Evolutionary conservation across 2,329 filamentous ascomycete genomes (phyloP), one percentile per base, ranked within the genome.

Genomic region (Hymenoscyphus scutula): DNA sequence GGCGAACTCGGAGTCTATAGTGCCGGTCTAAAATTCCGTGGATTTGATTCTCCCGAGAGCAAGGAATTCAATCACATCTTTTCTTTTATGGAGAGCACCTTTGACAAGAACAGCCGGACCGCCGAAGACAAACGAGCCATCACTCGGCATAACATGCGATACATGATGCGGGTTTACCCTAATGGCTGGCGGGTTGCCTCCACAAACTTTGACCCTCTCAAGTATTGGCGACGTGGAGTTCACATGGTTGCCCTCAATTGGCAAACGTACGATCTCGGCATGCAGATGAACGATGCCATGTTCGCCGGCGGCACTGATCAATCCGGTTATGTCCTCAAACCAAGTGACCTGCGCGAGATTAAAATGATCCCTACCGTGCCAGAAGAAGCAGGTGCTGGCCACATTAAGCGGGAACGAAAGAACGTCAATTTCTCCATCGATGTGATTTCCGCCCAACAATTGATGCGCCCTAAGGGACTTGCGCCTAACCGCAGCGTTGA

Each of bases 161-260:
- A 93, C 74, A 80, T 97, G 72, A 97, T 97, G 85, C 89, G 95
- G 53, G 92, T 98, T 10, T 99, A 99, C 73, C 95, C 95, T 6
- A 90, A 91, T 60, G 88, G 86, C 41, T 88, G 86, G 69, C 89
- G 95, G 30, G 82, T 98, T 62, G 87, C 86, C 37, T 98, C 95
- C 0, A 91, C 89, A 70, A 99, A 99, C 77, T 98, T 97, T 72
- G 92, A 97, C 71, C 95, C 95, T 0, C 84, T 97, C 67, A 88
- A 89, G 65, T 96, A 95, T 74, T 99, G 95, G 95, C 88, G 94
- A 58, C 88, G 92, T 53, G 95, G 95, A 34, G 95, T 97, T 19
- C 95, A 99, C 77, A 98, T 99, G 94, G 92, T 90, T 15, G 95
- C 95, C 0, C 82, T 98, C 66, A 99, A 99, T 77, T 98, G 95